Evolutionary conservation across 352 stramenopile species (phyloP).

Genomic region (Aphanomyces stellatus): DNA sequence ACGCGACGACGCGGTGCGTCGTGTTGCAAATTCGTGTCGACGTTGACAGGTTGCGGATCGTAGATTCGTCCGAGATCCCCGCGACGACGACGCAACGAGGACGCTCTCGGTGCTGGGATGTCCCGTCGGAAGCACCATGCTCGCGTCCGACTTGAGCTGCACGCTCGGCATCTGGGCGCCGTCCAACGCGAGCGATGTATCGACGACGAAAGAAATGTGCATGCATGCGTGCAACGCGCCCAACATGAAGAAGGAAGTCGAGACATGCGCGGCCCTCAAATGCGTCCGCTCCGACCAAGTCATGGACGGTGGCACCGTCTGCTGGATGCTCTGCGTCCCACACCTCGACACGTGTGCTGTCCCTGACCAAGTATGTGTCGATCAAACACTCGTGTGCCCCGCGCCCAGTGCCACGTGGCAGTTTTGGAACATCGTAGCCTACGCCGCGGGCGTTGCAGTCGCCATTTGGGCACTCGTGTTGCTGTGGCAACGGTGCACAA

Average conservation of each 20-base stretch:
- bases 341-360: conserved; percentile 30
- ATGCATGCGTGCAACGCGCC: conserved; percentile 24
- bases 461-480: not conserved
- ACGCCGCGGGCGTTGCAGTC: not conserved
- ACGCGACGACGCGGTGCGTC: conserved; percentile 19
- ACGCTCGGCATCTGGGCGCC: conserved; percentile 21
- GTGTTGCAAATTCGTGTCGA: too few relatives aligned
- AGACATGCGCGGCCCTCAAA: conserved; percentile 12
- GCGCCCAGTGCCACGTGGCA: conserved; percentile 15
- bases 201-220: conserved; percentile 20
- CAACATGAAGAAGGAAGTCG: conserved; percentile 4
- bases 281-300: not conserved
- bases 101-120: conserved; percentile 20
- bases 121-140: conserved; percentile 6
- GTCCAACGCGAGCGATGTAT: conserved; percentile 1
- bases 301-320: conserved; percentile 26
- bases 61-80: too few relatives aligned
- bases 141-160: conserved; percentile 22
- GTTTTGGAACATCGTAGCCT: not conserved
- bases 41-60: too few relatives aligned
- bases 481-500: not conserved
- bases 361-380: conserved; percentile 30
- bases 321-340: conserved; percentile 51
- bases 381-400: conserved; percentile 29
- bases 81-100: not conserved